phyloP scores from a whole-genome alignment of 148 eudicot species.

The Euryodendron excelsum region DNA sequence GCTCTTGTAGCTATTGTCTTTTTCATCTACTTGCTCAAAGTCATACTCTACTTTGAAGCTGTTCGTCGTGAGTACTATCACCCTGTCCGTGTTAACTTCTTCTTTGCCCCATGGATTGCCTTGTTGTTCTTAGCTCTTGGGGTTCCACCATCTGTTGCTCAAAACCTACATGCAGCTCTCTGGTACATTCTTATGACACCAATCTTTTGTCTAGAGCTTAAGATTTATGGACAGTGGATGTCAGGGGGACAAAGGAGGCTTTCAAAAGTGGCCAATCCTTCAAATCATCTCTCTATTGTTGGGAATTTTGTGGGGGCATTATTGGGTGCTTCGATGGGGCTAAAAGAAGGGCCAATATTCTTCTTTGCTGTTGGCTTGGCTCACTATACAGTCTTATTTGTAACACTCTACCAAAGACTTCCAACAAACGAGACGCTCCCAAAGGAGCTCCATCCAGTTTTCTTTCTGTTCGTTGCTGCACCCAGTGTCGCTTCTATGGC shows the following conservation, averaged over 20 bases:
- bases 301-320: slow-evolving; percentile 92
- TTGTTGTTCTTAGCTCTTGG: slow-evolving; percentile 65
- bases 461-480: slow-evolving; percentile 85
- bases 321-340: slow-evolving; percentile 85
- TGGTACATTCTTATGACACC: slow-evolving; percentile 93
- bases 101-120: slow-evolving; percentile 88
- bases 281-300: slow-evolving; percentile 71
- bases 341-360: slow-evolving; percentile 83
- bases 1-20: slow-evolving; percentile 41
- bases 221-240: slow-evolving; percentile 98
- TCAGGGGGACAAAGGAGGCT: slow-evolving; percentile 88
- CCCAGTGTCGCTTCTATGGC: slow-evolving; percentile 95
- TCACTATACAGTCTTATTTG: slow-evolving; percentile 81
- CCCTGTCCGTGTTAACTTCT: slow-evolving; percentile 83
- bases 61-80: slow-evolving; percentile 90
- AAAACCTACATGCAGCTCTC: slow-evolving; percentile 37
- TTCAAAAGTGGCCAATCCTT: slow-evolving; percentile 87
- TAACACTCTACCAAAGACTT: slow-evolving; percentile 86
- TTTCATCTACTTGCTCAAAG: slow-evolving; percentile 50
- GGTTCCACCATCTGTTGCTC: slow-evolving; percentile 51
- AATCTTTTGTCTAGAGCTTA: slow-evolving; percentile 64
- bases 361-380: slow-evolving; percentile 93
- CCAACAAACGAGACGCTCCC: slow-evolving; percentile 92
- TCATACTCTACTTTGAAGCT: slow-evolving; percentile 82
- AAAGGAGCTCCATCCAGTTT: slow-evolving; percentile 93